These are phyloP conservation scores for Botrytis tulipae DNA, from an alignment of 2,329 filamentous ascomycete genomes.

Conservation along the genomic window DNA sequence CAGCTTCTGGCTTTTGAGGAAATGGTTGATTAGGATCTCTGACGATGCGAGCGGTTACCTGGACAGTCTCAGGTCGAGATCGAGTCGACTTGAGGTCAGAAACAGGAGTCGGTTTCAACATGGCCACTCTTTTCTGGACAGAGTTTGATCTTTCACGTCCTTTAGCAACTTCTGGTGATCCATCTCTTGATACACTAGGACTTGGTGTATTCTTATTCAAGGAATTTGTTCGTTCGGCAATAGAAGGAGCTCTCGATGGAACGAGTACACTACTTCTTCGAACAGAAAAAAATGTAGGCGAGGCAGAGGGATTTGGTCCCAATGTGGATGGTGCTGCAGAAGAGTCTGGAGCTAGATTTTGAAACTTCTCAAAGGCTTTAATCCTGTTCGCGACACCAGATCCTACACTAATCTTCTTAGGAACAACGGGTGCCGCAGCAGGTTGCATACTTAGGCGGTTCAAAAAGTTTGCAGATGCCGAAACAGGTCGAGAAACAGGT, in stretches of 20 bases:
- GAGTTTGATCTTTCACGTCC: conserved; percentile 36
- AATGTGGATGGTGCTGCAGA: conserved; percentile 25
- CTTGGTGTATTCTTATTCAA: conserved; percentile 39
- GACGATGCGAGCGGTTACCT: conserved; percentile 81
- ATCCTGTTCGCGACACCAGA: conserved; percentile 93
- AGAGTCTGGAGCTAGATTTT: conserved; percentile 47
- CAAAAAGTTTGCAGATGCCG: conserved; percentile 54
- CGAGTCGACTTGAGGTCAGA: conserved; percentile 39
- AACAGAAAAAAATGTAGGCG: conserved; percentile 58
- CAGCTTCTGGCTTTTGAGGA: conserved; percentile 44
- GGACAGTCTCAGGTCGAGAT: conserved; percentile 70
- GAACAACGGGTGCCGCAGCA: conserved; percentile 48
- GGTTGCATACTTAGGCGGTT: conserved; percentile 54
- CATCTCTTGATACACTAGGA: conserved; percentile 45
- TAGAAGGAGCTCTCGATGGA: conserved; percentile 40
- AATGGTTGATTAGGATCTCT: conserved; percentile 56
- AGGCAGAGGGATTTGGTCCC: conserved; percentile 42
- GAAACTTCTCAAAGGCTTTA: conserved; percentile 83
- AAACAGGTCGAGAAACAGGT: conserved; percentile 39
- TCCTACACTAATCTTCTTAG: conserved; percentile 77
- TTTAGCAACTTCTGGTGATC: conserved; percentile 45
- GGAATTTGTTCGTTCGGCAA: conserved; percentile 41
- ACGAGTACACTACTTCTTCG: conserved; percentile 44
- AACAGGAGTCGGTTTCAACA: conserved; percentile 28
- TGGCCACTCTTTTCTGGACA: conserved; percentile 32